A percentile compares a stretch with the other conserved stretches of the same genome.
These are phyloP conservation scores for Coniochaeta ligniaria DNA, from an alignment of 2,329 filamentous ascomycete genomes.

Conservation along the genomic window DNA sequence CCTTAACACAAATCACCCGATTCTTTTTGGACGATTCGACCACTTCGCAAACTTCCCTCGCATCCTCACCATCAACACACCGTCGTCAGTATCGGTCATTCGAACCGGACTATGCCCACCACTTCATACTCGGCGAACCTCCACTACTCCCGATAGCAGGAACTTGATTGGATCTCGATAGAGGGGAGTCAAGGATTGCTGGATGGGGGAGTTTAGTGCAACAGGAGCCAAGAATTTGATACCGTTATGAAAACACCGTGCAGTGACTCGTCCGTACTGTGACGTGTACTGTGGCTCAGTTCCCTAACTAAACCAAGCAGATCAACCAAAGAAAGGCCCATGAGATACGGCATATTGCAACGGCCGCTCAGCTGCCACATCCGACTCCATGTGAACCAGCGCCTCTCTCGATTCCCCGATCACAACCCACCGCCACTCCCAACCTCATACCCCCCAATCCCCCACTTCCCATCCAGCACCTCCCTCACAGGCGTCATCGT, in stretches of 20 bases:
- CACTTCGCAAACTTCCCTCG: background rate
- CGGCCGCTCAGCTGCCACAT: no score
- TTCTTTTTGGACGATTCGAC: background rate
- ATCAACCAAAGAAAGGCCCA: background rate
- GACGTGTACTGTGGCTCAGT: background rate
- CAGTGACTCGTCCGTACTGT: background rate
- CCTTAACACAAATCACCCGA: background rate
- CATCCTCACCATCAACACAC: background rate
- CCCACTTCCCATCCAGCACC: conserved; percentile 7
- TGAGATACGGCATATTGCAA: no score
- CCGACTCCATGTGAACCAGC: no score
- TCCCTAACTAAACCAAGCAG: background rate
- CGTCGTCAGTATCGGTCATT: background rate
- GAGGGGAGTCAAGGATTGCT: background rate
- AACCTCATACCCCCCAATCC: conserved; percentile 15
- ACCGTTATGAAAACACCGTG: background rate
- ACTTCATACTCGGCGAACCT: background rate
- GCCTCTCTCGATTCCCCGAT: no score
- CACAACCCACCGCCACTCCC: background rate
- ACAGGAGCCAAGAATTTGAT: background rate
- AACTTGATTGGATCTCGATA: background rate
- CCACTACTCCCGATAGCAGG: background rate
- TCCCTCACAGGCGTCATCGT: conserved; percentile 10
- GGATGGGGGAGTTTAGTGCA: background rate
- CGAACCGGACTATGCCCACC: background rate